These are phyloP conservation scores for Aspergillus glaucus DNA, from an alignment of 2,329 filamentous ascomycete genomes.

Conservation along the genomic window DNA sequence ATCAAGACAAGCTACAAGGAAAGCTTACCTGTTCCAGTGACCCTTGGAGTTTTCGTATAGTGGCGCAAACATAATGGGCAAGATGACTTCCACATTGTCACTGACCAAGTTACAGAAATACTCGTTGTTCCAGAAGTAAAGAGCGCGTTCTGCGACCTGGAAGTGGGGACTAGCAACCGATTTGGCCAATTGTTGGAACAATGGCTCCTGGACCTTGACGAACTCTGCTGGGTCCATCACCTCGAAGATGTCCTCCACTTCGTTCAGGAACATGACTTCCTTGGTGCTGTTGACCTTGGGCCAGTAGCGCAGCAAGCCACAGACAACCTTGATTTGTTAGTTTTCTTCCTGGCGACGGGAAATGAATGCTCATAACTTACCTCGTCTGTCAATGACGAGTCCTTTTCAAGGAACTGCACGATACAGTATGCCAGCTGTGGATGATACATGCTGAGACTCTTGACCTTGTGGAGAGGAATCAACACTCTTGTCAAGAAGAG, in stretches of 20 bases:
- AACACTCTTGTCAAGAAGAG: conserved; percentile 91
- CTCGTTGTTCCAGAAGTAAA: conserved; percentile 99
- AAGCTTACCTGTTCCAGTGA: conserved; percentile 87
- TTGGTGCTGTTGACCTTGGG: conserved; percentile 99
- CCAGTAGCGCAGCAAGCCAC: conserved; percentile 93
- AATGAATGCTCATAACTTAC: conserved; percentile 43
- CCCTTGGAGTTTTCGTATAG: conserved; percentile 98
- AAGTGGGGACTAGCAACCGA: conserved; percentile 98
- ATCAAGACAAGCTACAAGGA: not conserved
- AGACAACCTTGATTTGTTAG: conserved; percentile 61
- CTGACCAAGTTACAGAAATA: conserved; percentile 99
- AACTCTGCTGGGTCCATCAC: conserved; percentile 99
- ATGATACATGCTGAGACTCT: conserved; percentile 99
- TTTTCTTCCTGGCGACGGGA: conserved; percentile 7
- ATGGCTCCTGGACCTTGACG: conserved; percentile 93
- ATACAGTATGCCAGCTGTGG: conserved; percentile 98
- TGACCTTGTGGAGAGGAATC: conserved; percentile 93
- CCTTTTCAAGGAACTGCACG: conserved; percentile 97
- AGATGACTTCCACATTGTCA: conserved; percentile 96
- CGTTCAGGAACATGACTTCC: conserved; percentile 99
- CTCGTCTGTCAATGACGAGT: conserved; percentile 94
- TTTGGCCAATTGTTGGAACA: conserved; percentile 96
- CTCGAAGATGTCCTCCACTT: conserved; percentile 98
- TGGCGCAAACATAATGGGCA: conserved; percentile 98
- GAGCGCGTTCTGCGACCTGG: conserved; percentile 91